Base-by-base conservation (phyloP, 345 rosid genomes). In the Mercurialis annua region DNA sequence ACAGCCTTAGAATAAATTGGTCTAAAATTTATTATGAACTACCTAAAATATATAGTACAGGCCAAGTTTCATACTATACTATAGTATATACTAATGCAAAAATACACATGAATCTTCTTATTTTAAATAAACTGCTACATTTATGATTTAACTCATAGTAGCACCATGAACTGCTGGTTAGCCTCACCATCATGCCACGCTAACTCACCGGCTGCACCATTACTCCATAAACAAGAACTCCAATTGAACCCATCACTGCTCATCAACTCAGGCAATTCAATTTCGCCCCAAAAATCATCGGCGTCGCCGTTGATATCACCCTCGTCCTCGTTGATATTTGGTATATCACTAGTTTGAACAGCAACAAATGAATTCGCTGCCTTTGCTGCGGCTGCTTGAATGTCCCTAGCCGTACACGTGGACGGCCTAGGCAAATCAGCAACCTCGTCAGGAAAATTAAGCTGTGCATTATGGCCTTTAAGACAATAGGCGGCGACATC, bases 401-500 rank as follows among this genome's bases (percentile, higher is more conserved):
- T 90, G 70, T 88, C 95, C 54, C 88, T 85, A 6, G 97, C 75
- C 38, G 83, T 71, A 65, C 79, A 70, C 64, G 88, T 79, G 70
- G 84, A 70, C 38, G 90, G 96, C 23, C 73, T 65, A 0, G 97
- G 96, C 40, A 88, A 71, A 62, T 79, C 79, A 17, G 82, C 83
- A 24, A 84, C 85, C 59, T 86, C 88, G 21, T 87, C 85, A 0
- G 97, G 97, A 40, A 90, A 90, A 64, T 90, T 90, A 0, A 90
- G 90, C 68, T 81, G 96, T 18, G 97, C 97, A 68, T 86, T 86
- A 17, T 84, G 70, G 24, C 97, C 97, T 52, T 84, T 86, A 10
- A 90, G 75, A 66, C 92, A 86, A 20, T 78, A 80, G 0, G 96
- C 97, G 0, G 97, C 97, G 2, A 85, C 97, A 59, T 88, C 92